Conservation (phyloP, 768 basidiomycete genomes). For the Boletellus emodensis region DNA sequence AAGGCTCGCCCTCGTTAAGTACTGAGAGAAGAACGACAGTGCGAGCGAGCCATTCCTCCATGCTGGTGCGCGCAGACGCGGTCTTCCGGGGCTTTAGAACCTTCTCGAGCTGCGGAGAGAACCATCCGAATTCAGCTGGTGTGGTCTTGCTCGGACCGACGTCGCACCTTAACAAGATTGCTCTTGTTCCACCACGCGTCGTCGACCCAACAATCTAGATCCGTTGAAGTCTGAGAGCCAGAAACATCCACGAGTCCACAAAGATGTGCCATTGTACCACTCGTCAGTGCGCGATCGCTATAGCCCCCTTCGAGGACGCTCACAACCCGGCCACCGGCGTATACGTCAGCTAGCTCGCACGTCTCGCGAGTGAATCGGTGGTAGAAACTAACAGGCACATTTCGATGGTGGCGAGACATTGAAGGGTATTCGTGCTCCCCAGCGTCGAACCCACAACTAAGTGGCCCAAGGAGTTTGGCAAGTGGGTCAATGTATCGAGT, state of each 20-base stretch:
- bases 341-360: slow-evolving; percentile 55
- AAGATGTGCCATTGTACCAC: slow-evolving; percentile 80
- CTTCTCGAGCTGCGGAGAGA: slow-evolving; percentile 52
- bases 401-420: slow-evolving; percentile 92
- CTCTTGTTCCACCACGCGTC: slow-evolving; percentile 60
- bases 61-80: slow-evolving; percentile 27
- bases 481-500: background rate
- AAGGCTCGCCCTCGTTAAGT: slow-evolving; percentile 4
- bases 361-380: slow-evolving; percentile 76
- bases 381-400: slow-evolving; percentile 85
- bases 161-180: slow-evolving; percentile 53
- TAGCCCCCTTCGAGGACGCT: slow-evolving; percentile 96
- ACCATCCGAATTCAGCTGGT: background rate
- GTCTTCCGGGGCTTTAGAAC: slow-evolving; percentile 58
- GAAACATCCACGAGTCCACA: slow-evolving; percentile 49
- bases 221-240: background rate
- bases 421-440: slow-evolving; percentile 85
- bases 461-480: background rate
- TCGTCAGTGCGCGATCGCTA: slow-evolving; percentile 81
- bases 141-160: background rate
- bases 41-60: slow-evolving; percentile 57
- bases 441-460: slow-evolving; percentile 91
- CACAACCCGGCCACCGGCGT: slow-evolving; percentile 66
- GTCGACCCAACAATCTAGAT: slow-evolving; percentile 30
- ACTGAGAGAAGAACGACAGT: slow-evolving; percentile 32